phyloP scores from a whole-genome alignment of 2,329 filamentous ascomycete genomes.

The Teratosphaeria nubilosa region DNA sequence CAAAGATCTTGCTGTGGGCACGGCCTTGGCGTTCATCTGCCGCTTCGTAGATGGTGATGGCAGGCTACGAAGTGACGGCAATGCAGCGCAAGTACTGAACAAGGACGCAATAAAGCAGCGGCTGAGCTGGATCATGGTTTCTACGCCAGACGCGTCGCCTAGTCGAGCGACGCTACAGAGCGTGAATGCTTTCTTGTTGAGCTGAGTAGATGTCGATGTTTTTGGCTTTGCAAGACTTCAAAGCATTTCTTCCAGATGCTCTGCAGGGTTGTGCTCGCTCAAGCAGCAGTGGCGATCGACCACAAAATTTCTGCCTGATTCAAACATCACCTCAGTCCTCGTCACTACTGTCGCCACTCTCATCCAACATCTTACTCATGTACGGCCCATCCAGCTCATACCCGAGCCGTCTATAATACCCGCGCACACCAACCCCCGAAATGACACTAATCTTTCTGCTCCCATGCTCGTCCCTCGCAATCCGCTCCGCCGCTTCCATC shows the following conservation, averaged over 20 bases:
- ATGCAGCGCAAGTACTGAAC: slow-evolving; percentile 29
- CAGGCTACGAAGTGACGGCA: slow-evolving; percentile 10
- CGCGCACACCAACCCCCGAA: slow-evolving; percentile 90
- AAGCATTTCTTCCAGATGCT: not conserved
- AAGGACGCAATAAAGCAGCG: slow-evolving; percentile 69
- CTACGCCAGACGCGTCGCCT: slow-evolving; percentile 70
- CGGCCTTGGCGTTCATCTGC: slow-evolving; percentile 67
- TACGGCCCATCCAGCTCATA: slow-evolving; percentile 92
- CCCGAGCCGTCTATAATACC: slow-evolving; percentile 87
- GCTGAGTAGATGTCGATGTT: slow-evolving; percentile 9
- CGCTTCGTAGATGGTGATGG: slow-evolving; percentile 60
- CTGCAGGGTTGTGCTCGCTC: too few relatives aligned
- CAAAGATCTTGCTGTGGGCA: slow-evolving; percentile 69
- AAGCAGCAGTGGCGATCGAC: not conserved
- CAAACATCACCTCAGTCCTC: slow-evolving; percentile 12
- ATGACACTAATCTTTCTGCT: slow-evolving; percentile 94
- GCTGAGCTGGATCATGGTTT: slow-evolving; percentile 72
- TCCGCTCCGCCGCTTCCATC: slow-evolving; percentile 97
- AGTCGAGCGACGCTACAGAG: slow-evolving; percentile 78
- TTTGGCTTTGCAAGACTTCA: not conserved
- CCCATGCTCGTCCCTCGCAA: slow-evolving; percentile 86
- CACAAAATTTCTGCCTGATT: not conserved
- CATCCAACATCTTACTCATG: slow-evolving; percentile 31
- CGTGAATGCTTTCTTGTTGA: slow-evolving; percentile 82
- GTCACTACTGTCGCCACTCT: slow-evolving; percentile 18